Evolutionary conservation across 352 stramenopile species (phyloP), one percentile per base, ranked within the genome.

Genomic region (Globisporangium iwayamae): DNA sequence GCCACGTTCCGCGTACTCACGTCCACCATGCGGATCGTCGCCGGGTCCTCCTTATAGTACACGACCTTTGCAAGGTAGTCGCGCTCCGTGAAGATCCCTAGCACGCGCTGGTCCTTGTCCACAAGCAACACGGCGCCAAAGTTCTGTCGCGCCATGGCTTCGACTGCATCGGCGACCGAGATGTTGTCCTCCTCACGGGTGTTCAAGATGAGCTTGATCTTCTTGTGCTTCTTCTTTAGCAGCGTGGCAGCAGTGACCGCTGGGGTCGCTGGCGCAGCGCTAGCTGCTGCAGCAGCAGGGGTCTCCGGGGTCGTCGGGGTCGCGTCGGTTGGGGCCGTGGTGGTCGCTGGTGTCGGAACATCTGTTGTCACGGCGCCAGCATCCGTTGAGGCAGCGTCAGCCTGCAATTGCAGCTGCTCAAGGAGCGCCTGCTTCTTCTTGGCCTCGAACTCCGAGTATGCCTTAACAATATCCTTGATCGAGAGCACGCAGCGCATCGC

Each of bases 401-500:
- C 30, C 18, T 11, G n/a, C 22, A 4, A 56, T 30, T 71, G 38
- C 25, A 52, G 22, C 53, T 72, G 59, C 4, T 54, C 61, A 32
- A 45, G 32, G 11, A 63, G 30, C 3, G 20, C 25, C 22, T 50
- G 52, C 56, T 75, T 87, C 68, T 89, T 90, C 36, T 84, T 67
- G 4, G 76, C 70, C 47, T 93, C 80, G 62, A 85, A 91, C 39
- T 85, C 70, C 5, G 81, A 71, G 58, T 87, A 93, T 6, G 83
- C 83, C 72, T 87, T 87, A 39, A 93, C 71, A 55, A 93, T 93
- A 39, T 93, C 85, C 68, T 88, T 94, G 68, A 94, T 92, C 20
- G 85, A 94, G 16, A 94, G 69, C 47, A 94, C 85, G 52, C 83
- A 91, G 8, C 85, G 81, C 85, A 94, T 94, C 45, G 87, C 83